These are phyloP conservation scores for Flaveria brownii DNA, from an alignment of 129 eudicot genomes.

Conservation along the genomic window DNA sequence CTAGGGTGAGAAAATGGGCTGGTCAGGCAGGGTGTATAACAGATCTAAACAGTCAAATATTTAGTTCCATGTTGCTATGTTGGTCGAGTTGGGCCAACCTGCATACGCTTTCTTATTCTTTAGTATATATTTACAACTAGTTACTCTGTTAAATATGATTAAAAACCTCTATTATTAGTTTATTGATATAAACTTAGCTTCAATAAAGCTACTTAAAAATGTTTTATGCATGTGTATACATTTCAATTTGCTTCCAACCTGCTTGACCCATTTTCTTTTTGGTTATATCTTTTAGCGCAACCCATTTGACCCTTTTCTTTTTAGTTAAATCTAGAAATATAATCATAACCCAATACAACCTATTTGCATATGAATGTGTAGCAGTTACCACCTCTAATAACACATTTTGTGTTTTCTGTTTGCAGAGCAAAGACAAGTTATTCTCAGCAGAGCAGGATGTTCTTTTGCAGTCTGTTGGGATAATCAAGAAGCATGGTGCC, in stretches of 20 bases:
- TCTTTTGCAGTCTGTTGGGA: conserved; percentile 66
- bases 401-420: conserved; percentile 10
- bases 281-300: not conserved
- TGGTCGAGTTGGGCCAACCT: not conserved
- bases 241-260: not conserved
- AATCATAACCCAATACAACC: not conserved
- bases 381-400: not conserved
- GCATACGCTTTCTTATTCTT: not conserved
- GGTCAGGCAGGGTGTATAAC: not conserved
- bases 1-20: not conserved
- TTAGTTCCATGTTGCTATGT: not conserved
- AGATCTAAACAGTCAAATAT: not conserved
- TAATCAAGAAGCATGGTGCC: conserved; percentile 80
- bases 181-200: not conserved
- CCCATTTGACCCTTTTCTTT: not conserved
- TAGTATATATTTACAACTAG: not conserved
- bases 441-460: conserved; percentile 66
- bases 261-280: not conserved
- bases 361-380: not conserved
- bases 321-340: not conserved
- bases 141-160: not conserved
- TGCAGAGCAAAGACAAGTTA: conserved; percentile 61
- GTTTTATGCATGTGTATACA: not conserved
- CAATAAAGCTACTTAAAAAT: not conserved
- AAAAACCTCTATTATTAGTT: not conserved